Percentiles rank a stretch among this genome's conserved stretches.
phyloP scores from a whole-genome alignment of 2,329 filamentous ascomycete genomes.

The Pseudocercospora eumusae region DNA sequence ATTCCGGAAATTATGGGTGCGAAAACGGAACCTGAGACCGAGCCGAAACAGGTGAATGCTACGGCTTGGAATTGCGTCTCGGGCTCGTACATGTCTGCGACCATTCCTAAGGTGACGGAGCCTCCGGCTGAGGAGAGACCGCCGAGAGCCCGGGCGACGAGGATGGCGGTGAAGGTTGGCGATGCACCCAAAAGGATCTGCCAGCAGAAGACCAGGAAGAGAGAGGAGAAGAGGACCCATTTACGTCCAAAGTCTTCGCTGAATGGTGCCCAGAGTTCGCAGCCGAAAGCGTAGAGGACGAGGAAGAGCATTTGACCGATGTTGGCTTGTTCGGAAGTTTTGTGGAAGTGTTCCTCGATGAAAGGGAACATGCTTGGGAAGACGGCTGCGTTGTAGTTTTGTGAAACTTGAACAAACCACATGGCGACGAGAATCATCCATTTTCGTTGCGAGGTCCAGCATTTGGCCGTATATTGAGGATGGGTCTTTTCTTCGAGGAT shows the following conservation, averaged over 20 bases:
- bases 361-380: slow-evolving; percentile 59
- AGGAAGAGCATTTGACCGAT: slow-evolving; percentile 77
- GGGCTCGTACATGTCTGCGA: slow-evolving; percentile 63
- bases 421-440: slow-evolving; percentile 56
- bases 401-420: slow-evolving; percentile 57
- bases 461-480: slow-evolving; percentile 32
- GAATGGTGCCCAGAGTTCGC: slow-evolving; percentile 87
- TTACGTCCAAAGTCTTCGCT: slow-evolving; percentile 79
- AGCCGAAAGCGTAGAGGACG: slow-evolving; percentile 79
- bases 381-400: slow-evolving; percentile 59
- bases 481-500: background rate
- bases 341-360: slow-evolving; percentile 64
- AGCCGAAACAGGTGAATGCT: slow-evolving; percentile 52
- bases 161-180: slow-evolving; percentile 45
- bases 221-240: slow-evolving; percentile 70
- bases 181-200: slow-evolving; percentile 60
- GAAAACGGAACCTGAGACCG: slow-evolving; percentile 38
- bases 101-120: slow-evolving; percentile 64
- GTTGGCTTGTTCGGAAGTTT: slow-evolving; percentile 68
- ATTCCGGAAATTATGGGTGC: slow-evolving; percentile 39
- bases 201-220: slow-evolving; percentile 77
- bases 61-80: slow-evolving; percentile 62
- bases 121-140: slow-evolving; percentile 61
- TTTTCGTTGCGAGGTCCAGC: slow-evolving; percentile 49
- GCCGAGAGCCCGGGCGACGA: slow-evolving; percentile 51